Base-by-base conservation (phyloP, 2,329 filamentous ascomycete genomes). In the Pseudogymnoascus pannorum region DNA sequence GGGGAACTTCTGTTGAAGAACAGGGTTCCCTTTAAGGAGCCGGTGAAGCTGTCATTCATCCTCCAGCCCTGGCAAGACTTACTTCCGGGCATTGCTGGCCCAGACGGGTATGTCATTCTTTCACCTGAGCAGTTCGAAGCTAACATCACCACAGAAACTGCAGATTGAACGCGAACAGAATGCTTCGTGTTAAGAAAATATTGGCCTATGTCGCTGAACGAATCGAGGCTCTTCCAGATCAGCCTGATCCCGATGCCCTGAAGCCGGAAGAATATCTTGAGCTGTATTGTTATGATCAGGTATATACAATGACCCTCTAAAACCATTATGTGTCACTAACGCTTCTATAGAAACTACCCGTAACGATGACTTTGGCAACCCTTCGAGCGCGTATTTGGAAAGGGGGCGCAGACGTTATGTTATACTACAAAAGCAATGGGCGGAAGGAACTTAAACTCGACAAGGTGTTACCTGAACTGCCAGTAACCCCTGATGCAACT, bases 171-270 rank as follows among this genome's bases (percentile, higher is more conserved):
- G 94, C 94, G 9, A 99, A 97, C 71, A 85, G 93, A 61, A 97
- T 99, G 94, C 80, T 99, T 58, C 85, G 94, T 54, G 91, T 95
- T 3, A 93, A 91, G 77, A 99, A 99, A 79, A 94, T 99, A 20
- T 77, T 97, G 62, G 85, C 87, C 0, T 99, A 99, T 69, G 85
- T 99, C 16, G 91, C 92, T 1, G 94, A 99, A 74, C 84, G 92
- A 60, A 93, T 99, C 62, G 93, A 97, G 68, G 81, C 84, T 6
- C 74, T 81, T n/a, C 77, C 81, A 0, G 80, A 86, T 58, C 80
- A 85, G 59, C 77, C 80, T 3, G 82, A 86, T 58, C 77, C 81
- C 8, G 77, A 84, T 59, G 79, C 78, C 14, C 76, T 95, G 70
- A 87, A 83, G 69, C 90, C 93, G 1, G 93, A 97, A 72, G 91